Base-by-base conservation (phyloP, 768 basidiomycete genomes). In the Lactarius sp. region DNA sequence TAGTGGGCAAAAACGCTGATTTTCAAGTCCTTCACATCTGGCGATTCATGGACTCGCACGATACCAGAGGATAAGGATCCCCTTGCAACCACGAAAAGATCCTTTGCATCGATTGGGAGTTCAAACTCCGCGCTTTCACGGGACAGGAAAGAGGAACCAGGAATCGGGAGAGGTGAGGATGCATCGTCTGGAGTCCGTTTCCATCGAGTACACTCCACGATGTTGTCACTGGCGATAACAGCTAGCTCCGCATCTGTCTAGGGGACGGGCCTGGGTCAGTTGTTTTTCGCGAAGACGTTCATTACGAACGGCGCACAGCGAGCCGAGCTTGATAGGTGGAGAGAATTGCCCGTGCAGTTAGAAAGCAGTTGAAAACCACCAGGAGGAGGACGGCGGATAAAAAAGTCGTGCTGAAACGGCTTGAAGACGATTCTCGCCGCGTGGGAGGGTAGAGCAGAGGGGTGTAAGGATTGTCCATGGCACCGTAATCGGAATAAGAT, bases 31-130 rank as follows among this genome's bases (percentile, higher is more conserved):
- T 64, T 51, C 20, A 64, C 52, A 5, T 59, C 31, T 10, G 37
- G 2, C 5, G 58, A 59, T 36, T 59, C 36, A 27, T 46, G 52
- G 18, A 59, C 37, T 34, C 47, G 62, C n/a, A 54, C 58, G 20
- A 55, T 20, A 44, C 62, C 57, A 42, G 62, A 64, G 10, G 57
- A 47, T n/a, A 49, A 50, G 27, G 62, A 64, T 2, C 58, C 58
- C 47, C 52, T 47, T 14, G 58, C 27, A 16, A 36, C 9, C 44
- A 55, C 52, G 18, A 54, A 50, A 33, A 60, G 39, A 22, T 6
- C 58, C 36, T 37, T 18, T n/a, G 52, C 57, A 33, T 59, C 52
- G 10, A 59, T 18, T 14, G 62, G 58, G 7, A 59, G n/a, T 42
- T 64, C 39, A 47, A 54, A 59, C 6, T 64, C 58, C 49, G 47